Evolutionary conservation across 352 stramenopile genomes (phyloP).

Genomic region (Phytophthora lateralis): DNA sequence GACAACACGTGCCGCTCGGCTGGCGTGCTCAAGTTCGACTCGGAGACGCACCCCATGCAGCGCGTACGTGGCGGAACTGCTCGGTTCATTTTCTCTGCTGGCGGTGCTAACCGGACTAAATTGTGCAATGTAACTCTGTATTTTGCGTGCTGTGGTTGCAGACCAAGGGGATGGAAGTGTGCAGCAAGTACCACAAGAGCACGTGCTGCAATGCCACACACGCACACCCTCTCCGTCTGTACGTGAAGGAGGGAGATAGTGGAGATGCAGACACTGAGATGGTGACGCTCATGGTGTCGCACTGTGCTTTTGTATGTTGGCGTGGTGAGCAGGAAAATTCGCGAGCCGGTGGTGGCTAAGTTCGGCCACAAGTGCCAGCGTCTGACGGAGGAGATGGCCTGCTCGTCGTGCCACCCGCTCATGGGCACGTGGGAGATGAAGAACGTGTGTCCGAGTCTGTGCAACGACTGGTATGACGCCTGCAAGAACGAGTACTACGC

Average conservation of each 20-base stretch:
- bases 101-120: not conserved
- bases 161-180: constrained; percentile 74
- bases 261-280: constrained; percentile 4
- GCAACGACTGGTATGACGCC: constrained; percentile 73
- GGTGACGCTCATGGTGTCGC: not conserved
- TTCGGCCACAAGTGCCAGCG: constrained; percentile 75
- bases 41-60: constrained; percentile 63
- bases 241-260: constrained; percentile 19
- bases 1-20: constrained; percentile 59
- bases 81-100: constrained; percentile 1
- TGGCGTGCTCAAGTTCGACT: constrained; percentile 74
- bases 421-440: constrained; percentile 80
- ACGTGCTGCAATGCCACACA: constrained; percentile 86
- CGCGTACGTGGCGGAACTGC: constrained; percentile 41
- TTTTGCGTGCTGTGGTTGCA: constrained; percentile 16
- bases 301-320: constrained; percentile 10
- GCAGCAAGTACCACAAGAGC: constrained; percentile 81
- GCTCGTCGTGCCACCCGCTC: constrained; percentile 81
- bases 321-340: constrained; percentile 61
- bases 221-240: constrained; percentile 64
- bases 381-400: constrained; percentile 72
- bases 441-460: constrained; percentile 73
- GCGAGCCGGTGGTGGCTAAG: constrained; percentile 75
- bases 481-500: constrained; percentile 82
- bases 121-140: constrained; percentile 3